phyloP scores from a whole-genome alignment of 192 early-diverging fungal species.

The Geranomyces michiganensis region DNA sequence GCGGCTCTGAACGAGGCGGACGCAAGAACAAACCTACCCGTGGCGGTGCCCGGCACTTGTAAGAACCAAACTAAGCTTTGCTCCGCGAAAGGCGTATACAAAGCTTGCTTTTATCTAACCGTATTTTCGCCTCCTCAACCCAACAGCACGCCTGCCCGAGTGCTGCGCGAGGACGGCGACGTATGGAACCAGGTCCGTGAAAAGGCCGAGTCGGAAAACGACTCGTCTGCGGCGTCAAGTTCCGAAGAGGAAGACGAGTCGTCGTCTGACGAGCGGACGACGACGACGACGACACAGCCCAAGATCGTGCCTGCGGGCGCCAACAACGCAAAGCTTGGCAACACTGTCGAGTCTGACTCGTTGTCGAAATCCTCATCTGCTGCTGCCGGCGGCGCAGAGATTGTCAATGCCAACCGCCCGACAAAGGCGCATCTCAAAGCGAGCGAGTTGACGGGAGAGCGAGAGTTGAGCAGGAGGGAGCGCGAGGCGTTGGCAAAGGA shows the following conservation, averaged over 20 bases:
- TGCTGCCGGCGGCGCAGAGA: background rate
- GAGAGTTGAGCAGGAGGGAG: constrained; percentile 42
- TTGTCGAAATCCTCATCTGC: background rate
- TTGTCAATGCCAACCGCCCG: constrained; percentile 42
- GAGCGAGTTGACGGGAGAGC: constrained; percentile 35
- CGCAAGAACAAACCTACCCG: constrained; percentile 16
- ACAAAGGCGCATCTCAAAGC: constrained; percentile 41
- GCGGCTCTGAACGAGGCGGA: background rate
- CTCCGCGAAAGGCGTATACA: too few species aligned
- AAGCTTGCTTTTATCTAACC: too few species aligned
- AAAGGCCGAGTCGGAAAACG: background rate
- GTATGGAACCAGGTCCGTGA: constrained; percentile 20
- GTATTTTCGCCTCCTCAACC: too few species aligned
- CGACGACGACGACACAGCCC: background rate
- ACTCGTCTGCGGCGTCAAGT: constrained; percentile 11
- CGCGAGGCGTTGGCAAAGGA: constrained; percentile 53
- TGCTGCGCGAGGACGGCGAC: constrained; percentile 29
- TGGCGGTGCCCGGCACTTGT: constrained; percentile 21
- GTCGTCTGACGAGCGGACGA: constrained; percentile 29
- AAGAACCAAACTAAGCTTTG: too few species aligned
- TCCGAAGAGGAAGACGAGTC: constrained; percentile 26
- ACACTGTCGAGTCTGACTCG: constrained; percentile 8
- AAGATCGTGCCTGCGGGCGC: constrained; percentile 3
- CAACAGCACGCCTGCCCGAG: constrained; percentile 35
- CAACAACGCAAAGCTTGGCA: constrained; percentile 27